phyloP scores from a whole-genome alignment of 768 basidiomycete genomes.

The Pulveroboletus sp. region DNA sequence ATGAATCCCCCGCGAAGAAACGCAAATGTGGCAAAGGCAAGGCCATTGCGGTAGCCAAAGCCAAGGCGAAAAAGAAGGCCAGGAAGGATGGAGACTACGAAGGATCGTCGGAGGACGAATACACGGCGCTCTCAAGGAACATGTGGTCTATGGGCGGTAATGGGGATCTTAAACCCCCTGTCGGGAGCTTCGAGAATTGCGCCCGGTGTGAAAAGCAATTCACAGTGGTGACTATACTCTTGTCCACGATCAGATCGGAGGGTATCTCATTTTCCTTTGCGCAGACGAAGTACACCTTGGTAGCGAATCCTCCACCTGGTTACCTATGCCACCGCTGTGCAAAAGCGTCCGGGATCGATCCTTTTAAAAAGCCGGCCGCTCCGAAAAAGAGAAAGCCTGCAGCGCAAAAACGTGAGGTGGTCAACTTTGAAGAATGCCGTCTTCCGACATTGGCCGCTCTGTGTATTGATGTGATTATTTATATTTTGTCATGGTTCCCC shows the following conservation, averaged over 20 bases:
- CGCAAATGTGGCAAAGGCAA: slow-evolving; percentile 47
- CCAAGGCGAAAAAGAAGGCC: slow-evolving; percentile 36
- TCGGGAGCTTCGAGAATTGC: slow-evolving; percentile 79
- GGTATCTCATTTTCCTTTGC: background rate
- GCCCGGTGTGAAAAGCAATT: slow-evolving; percentile 80
- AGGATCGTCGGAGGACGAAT: slow-evolving; percentile 60
- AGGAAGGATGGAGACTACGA: slow-evolving; percentile 48
- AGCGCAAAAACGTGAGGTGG: slow-evolving; percentile 63
- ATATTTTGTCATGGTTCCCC: background rate
- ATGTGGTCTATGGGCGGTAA: slow-evolving; percentile 33
- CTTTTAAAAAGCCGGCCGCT: slow-evolving; percentile 74
- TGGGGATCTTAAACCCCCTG: slow-evolving; percentile 49
- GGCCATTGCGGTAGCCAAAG: slow-evolving; percentile 38
- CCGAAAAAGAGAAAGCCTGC: slow-evolving; percentile 60
- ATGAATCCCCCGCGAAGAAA: slow-evolving; percentile 46
- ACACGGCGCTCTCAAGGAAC: slow-evolving; percentile 58
- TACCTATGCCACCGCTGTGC: slow-evolving; percentile 85
- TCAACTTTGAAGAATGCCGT: slow-evolving; percentile 64
- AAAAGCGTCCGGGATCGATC: slow-evolving; percentile 71
- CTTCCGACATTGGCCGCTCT: slow-evolving; percentile 70
- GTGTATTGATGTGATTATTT: slow-evolving; percentile 64
- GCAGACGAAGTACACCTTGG: slow-evolving; percentile 84
- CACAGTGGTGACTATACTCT: slow-evolving; percentile 64
- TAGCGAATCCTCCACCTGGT: slow-evolving; percentile 65
- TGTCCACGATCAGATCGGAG: background rate